Evolutionary conservation across 2,329 filamentous ascomycete species (phyloP), one percentile per base, ranked within the genome.

Genomic region (Paramyrothecium roridum): DNA sequence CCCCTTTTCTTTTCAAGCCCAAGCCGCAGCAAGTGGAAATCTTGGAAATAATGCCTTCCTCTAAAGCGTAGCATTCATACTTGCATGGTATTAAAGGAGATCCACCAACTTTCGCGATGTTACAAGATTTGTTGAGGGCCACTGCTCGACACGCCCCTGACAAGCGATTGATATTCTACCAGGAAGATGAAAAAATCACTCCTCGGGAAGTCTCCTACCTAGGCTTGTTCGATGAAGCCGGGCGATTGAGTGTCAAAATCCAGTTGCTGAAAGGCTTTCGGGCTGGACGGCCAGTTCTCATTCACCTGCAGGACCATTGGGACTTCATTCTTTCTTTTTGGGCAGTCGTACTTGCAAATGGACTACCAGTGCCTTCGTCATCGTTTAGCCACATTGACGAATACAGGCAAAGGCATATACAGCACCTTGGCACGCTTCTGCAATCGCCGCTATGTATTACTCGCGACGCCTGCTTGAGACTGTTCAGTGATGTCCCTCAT

Each of bases 251-350:
- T 23, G 16, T 12, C 11, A 16, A 13, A n/a, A 26, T 50, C 10
- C 48, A 20, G 11, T 50, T 22, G 8, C 21, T 50, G 4, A 12
- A 26, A 13, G 48, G 48, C 6, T 50, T 50, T 33, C 13, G 20
- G 10, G 22, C n/a, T 12, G 23, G 48, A 17, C 23, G 7, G 4
- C 48, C 48, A 19, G 50, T 54, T 10, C 49, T 53, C 7, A 21
- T 57, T 2, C 49, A 55, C 30, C 47, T 57, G 8, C 49, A 52
- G 13, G 46, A 54, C 37, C 52, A 54, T 23, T 26, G 46, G 23
- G 55, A 57, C 26, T 40, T 34, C 16, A 50, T 57, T 16, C 11
- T 48, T 12, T 57, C 45, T 34, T 52, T 54, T 34, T 57, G 55
- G 55, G 50, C 52, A 6, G 50, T 54, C 3, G 11, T 57, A 12